phyloP scores from a whole-genome alignment of 305 asterid species.

The Withania somnifera region DNA sequence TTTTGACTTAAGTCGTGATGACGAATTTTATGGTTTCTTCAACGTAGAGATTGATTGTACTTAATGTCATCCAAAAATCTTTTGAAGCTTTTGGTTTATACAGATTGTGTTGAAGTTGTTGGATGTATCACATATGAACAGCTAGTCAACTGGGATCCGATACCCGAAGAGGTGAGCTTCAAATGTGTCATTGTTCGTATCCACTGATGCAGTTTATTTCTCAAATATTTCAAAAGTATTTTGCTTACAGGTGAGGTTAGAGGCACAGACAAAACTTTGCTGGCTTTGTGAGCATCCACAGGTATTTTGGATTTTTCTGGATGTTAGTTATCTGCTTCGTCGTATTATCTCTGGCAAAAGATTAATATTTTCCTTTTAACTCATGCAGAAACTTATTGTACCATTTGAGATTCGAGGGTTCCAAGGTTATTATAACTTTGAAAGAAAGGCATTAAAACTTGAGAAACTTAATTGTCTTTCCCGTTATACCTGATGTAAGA shows the following conservation, averaged over 20 bases:
- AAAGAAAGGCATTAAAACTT: constrained; percentile 46
- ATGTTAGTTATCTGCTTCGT: background rate
- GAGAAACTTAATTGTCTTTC: background rate
- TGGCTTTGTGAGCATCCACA: constrained; percentile 99
- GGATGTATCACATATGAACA: constrained; percentile 79
- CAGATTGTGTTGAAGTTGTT: constrained; percentile 82
- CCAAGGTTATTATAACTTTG: constrained; percentile 86
- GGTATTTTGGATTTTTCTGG: constrained; percentile 22
- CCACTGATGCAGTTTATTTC: background rate
- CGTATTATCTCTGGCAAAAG: background rate
- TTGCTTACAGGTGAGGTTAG: constrained; percentile 59
- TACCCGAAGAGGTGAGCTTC: constrained; percentile 53
- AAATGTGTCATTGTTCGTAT: background rate
- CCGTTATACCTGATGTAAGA: background rate
- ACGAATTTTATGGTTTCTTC: background rate
- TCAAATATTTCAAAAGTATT: background rate
- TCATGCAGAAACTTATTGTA: constrained; percentile 59
- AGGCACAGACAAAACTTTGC: constrained; percentile 78
- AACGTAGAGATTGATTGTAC: background rate
- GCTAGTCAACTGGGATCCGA: constrained; percentile 65
- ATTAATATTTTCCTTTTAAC: background rate
- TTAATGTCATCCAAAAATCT: background rate
- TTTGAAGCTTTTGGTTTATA: background rate
- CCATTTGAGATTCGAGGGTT: constrained; percentile 95
- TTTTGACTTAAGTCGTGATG: background rate